phyloP scores from a whole-genome alignment of 176 grass and related monocot genomes.

The Hyparrhenia diplandra region DNA sequence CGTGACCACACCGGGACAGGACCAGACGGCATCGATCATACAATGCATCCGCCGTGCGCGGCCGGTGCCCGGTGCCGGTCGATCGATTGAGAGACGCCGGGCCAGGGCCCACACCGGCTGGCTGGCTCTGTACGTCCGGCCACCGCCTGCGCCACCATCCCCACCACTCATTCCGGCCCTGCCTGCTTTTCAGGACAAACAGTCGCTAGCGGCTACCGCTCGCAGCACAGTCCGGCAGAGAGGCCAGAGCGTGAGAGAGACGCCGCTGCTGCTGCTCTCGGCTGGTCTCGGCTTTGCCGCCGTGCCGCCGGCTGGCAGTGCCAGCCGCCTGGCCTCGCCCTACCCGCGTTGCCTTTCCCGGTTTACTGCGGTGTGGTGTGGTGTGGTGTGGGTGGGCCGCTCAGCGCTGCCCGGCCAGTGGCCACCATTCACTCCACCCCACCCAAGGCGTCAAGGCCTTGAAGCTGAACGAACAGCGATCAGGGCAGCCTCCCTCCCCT shows the following conservation, averaged over 20 bases:
- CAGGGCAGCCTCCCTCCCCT: background rate
- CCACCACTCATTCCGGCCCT: constrained; percentile 41
- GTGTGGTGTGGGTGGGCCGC: too few relatives aligned
- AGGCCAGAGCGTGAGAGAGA: background rate
- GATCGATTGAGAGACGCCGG: too few relatives aligned
- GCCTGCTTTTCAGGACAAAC: constrained; percentile 53
- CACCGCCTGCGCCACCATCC: background rate
- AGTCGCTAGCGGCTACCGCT: constrained; percentile 32
- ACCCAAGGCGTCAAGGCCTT: too few relatives aligned
- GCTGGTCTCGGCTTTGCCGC: background rate
- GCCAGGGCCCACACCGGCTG: background rate
- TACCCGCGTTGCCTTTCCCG: constrained; percentile 17
- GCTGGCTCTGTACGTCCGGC: background rate
- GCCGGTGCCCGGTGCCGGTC: too few relatives aligned
- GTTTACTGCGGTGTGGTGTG: background rate
- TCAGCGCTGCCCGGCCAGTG: too few relatives aligned
- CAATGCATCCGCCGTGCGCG: too few relatives aligned
- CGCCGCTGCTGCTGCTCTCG: background rate
- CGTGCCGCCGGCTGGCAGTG: background rate
- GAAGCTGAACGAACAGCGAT: background rate
- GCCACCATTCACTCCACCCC: background rate
- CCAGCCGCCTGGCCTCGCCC: background rate
- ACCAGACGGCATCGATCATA: background rate
- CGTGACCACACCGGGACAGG: background rate
- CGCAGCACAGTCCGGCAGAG: background rate